phyloP scores from a whole-genome alignment of 1,139 yeast genomes.

The Suhomyces kunorum region DNA sequence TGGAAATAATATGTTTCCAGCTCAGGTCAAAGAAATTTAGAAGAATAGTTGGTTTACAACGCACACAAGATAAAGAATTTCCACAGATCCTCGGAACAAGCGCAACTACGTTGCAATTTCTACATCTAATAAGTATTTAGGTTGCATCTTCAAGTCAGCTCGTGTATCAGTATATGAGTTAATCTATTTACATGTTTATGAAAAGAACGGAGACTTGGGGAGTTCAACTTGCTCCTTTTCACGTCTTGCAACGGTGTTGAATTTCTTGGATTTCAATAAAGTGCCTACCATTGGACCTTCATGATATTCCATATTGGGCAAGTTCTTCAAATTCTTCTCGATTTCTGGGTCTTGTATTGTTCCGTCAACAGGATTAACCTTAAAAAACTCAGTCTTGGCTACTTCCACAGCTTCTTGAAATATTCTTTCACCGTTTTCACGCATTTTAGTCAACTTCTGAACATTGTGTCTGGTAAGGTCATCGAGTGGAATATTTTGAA shows the following conservation, averaged over 20 bases:
- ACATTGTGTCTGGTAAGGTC: constrained; percentile 60
- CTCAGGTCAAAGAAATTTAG: too few species aligned
- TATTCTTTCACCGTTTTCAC: constrained; percentile 51
- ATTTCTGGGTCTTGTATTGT: constrained; percentile 27
- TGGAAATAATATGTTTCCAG: too few species aligned
- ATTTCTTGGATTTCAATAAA: constrained; percentile 39
- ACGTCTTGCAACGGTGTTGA: constrained; percentile 35
- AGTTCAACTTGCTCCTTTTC: constrained; percentile 21
- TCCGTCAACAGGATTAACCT: constrained; percentile 24
- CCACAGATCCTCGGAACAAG: too few species aligned
- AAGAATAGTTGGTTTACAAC: too few species aligned
- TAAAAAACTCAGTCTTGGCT: constrained; percentile 48
- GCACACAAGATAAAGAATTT: too few species aligned
- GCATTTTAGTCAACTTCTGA: constrained; percentile 46
- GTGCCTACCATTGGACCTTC: constrained; percentile 29
- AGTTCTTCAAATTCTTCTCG: constrained; percentile 34
- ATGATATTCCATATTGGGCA: constrained; percentile 34
- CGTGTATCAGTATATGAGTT: background rate
- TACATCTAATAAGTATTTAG: too few species aligned
- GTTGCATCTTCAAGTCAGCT: background rate
- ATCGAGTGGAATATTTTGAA: constrained; percentile 65
- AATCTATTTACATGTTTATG: constrained; percentile 13
- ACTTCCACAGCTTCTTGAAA: constrained; percentile 66
- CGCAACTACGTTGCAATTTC: too few species aligned
- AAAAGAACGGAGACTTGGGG: constrained; percentile 43